phyloP scores from a whole-genome alignment of 371 early-diverging fungal genomes.

The Coemansia sp. region DNA sequence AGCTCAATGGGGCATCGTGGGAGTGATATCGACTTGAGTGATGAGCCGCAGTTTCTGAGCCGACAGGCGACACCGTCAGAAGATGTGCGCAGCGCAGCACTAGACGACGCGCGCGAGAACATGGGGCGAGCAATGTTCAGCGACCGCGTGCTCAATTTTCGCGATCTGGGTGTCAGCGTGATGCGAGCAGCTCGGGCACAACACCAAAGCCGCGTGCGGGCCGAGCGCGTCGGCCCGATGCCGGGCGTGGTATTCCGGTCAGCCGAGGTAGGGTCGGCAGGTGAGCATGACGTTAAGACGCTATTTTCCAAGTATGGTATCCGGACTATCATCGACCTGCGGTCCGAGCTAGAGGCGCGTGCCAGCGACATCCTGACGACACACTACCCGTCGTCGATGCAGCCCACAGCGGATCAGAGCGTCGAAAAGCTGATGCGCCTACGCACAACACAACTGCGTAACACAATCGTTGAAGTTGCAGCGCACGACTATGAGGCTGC shows the following conservation, averaged over 20 bases:
- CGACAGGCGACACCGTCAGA: conserved; percentile 18
- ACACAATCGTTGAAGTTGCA: conserved; percentile 45
- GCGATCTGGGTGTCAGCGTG: conserved; percentile 44
- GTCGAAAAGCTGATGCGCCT: conserved; percentile 29
- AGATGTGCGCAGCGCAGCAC: conserved; percentile 29
- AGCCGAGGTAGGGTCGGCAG: conserved; percentile 44
- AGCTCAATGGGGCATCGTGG: conserved; percentile 8
- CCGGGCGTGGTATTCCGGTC: conserved; percentile 49
- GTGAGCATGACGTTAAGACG: conserved; percentile 44
- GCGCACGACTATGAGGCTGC: conserved; percentile 44
- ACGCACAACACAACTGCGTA: conserved; percentile 32
- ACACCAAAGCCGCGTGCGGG: conserved; percentile 11
- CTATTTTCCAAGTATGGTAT: conserved; percentile 46
- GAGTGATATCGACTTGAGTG: background rate
- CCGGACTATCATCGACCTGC: conserved; percentile 48
- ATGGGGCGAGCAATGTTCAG: conserved; percentile 23
- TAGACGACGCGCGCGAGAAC: conserved; percentile 23
- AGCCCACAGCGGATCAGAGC: conserved; percentile 44
- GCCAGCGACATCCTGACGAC: conserved; percentile 39
- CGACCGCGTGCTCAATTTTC: conserved; percentile 43
- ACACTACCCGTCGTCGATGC: conserved; percentile 45
- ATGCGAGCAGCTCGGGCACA: conserved; percentile 20
- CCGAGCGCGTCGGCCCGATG: conserved; percentile 33
- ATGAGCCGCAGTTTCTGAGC: conserved; percentile 3
- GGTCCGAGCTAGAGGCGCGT: conserved; percentile 47